Percentiles rank a stretch among this genome's conserved stretches.
Conservation (phyloP, 345 rosid genomes). For the Populus ilicifolia region DNA sequence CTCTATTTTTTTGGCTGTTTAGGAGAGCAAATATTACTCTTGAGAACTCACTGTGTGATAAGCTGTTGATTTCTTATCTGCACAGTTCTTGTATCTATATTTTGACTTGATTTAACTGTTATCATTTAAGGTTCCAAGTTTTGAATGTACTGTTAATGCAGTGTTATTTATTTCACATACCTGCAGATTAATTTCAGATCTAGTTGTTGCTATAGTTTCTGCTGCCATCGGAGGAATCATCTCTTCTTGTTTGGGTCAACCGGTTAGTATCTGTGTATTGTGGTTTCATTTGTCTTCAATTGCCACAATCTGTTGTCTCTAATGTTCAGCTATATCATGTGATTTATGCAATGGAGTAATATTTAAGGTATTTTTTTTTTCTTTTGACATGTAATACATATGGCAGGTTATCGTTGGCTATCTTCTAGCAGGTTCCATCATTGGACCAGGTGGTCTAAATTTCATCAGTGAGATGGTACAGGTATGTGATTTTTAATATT, state of each 20-base stretch:
- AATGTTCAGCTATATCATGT: slow-evolving; percentile 2
- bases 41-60: neutral
- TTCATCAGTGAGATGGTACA: slow-evolving; percentile 99
- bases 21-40: neutral
- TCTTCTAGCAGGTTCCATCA: slow-evolving; percentile 92
- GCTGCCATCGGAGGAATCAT: slow-evolving; percentile 97
- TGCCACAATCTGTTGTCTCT: neutral
- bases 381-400: slow-evolving; percentile 4
- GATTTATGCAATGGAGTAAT: slow-evolving; percentile 12
- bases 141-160: neutral
- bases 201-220: slow-evolving; percentile 94
- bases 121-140: neutral
- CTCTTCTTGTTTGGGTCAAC: slow-evolving; percentile 95
- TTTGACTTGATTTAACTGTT: neutral
- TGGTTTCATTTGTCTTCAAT: slow-evolving; percentile 19
- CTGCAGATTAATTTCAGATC: slow-evolving; percentile 87
- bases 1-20: slow-evolving; percentile 3
- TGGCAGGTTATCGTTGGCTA: slow-evolving; percentile 91
- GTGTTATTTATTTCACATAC: slow-evolving; percentile 7
- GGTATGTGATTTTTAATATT: slow-evolving; percentile 39
- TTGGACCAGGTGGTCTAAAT: slow-evolving; percentile 97
- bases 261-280: slow-evolving; percentile 51
- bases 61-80: neutral
- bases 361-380: neutral
- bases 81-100: neutral